A percentile compares a stretch with the other conserved stretches of the same genome.
Evolutionary conservation across 139 green algal species (phyloP).

Genomic region (Trebouxia sp.): DNA sequence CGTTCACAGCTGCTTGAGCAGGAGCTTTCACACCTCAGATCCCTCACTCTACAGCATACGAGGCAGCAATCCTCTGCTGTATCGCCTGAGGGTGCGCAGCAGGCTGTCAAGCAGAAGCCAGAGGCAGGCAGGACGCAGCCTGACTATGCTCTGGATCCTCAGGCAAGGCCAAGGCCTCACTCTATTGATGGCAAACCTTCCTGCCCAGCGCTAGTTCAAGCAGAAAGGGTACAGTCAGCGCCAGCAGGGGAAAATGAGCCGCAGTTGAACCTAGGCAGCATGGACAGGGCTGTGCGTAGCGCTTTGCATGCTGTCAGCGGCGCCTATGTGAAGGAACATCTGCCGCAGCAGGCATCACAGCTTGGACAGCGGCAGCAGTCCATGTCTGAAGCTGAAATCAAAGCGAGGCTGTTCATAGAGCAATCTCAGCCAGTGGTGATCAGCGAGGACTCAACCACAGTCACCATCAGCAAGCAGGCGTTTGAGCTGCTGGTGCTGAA

Average conservation of each 20-base stretch:
- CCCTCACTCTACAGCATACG: not conserved
- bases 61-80: constrained; percentile 13
- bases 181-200: constrained; percentile 18
- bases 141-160: not conserved
- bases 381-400: constrained; percentile 16
- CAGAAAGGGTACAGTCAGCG: not conserved
- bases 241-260: not conserved
- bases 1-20: constrained; percentile 39
- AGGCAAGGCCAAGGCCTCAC: not conserved
- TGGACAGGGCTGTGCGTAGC: constrained; percentile 1
- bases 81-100: not conserved
- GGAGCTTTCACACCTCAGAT: constrained; percentile 37
- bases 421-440: not conserved
- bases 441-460: constrained; percentile 23
- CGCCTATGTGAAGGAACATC: not conserved
- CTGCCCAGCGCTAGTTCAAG: not conserved
- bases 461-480: constrained; percentile 53
- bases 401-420: not conserved
- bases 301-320: not conserved
- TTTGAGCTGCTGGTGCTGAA: constrained; percentile 77
- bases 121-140: not conserved
- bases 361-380: not conserved
- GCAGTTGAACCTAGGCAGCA: not conserved
- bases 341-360: not conserved
- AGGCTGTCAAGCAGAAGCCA: constrained; percentile 25